Evolutionary conservation across 2,329 filamentous ascomycete genomes (phyloP), one percentile per base, ranked within the genome.

Genomic region (Onygena corvina): DNA sequence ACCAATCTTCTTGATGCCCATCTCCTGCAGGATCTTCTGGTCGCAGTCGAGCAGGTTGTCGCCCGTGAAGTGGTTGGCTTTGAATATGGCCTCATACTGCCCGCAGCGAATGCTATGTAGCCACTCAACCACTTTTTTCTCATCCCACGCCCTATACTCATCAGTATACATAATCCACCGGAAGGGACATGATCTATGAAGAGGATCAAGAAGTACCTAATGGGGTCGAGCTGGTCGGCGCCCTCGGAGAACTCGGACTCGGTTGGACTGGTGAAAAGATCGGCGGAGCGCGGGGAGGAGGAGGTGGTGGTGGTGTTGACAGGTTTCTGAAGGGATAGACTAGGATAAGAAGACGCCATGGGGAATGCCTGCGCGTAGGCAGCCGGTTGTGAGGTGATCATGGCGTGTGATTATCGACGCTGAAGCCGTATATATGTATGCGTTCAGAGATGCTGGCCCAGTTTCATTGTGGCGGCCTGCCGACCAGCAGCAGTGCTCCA

Each of bases 1-100:
- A 55, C 92, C 92, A 56, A 98, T 86, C 68, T 96, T 98, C 58
- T 94, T 93, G 58, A 98, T 90, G 36, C 92, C 92, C 80, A 98
- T 94, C 66, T 98, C 92, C 67, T 94, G 93, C 55, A 98, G 75
- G 34, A 94, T 87, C 50, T 88, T 83, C 72, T 94, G 93, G 67
- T 98, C 92, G 75, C 95, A 90, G 69, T 98, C 92, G 58, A 98
- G 76, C 38, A 98, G 74, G 63, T 94, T 95, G 70, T 95, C 88
- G 60, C 92, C 92, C 63, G 92, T 98, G 72, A 98, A 95, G 67
- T 96, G 86, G 66, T 98, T 94, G 63, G 81, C 76, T 81, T 68
- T 85, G 68, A 95, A 95, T 21, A 94, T 68, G 61, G 85, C 81
- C 64, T 94, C 88, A 68, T 98, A 96, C 63, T 96, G 88, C 58